Base-by-base conservation (phyloP, 495 filamentous ascomycete genomes). In the Pyrenula aspistea region DNA sequence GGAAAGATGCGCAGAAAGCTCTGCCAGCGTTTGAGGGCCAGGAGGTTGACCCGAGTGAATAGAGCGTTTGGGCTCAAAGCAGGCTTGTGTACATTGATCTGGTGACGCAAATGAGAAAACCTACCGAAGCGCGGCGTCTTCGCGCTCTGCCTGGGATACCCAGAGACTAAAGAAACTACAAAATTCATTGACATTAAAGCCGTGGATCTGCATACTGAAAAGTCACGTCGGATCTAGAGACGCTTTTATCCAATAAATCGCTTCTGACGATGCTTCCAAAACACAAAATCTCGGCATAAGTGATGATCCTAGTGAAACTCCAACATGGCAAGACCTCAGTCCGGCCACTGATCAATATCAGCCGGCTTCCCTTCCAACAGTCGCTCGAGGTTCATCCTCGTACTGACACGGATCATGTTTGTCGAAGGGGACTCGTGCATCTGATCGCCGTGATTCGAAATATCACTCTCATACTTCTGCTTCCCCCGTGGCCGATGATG, bases 1-100 rank as follows among this genome's bases (percentile, higher is more conserved):
- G 84, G 85, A 72, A 71, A 62, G 80, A 85, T 67, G 68, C 87
- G 47, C 60, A 71, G 51, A 71, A 76, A 60, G 72, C 80, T 53
- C 73, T 89, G 64, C 83, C 83, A 12, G 79, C 81, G 59, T 89
- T 86, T 65, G 77, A 81, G 62, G 81, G 79, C 21, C 86, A 89
- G 69, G 83, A 86, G 56, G 66, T 83, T 25, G 83, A 84, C 57
- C 80, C 79, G 65, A 63, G 49, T 21, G 36, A n/a, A n/a, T n/a
- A n/a, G n/a, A n/a, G n/a, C n/a, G 47, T 25, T 52, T 48, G 21
- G 2, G 52, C 23, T 47, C 21, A 25, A 25, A 24, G 2, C 55
- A 25, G 8, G 19, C 19, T 21, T 20, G 23, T 15, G 12, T 49
- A 48, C 10, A 51, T 23, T 55, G 49, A 48, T 53, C 53, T 42